Evolutionary conservation across 805 yeast genomes (phyloP), one percentile per base, ranked within the genome.

Genomic region (Candida schatavii): DNA sequence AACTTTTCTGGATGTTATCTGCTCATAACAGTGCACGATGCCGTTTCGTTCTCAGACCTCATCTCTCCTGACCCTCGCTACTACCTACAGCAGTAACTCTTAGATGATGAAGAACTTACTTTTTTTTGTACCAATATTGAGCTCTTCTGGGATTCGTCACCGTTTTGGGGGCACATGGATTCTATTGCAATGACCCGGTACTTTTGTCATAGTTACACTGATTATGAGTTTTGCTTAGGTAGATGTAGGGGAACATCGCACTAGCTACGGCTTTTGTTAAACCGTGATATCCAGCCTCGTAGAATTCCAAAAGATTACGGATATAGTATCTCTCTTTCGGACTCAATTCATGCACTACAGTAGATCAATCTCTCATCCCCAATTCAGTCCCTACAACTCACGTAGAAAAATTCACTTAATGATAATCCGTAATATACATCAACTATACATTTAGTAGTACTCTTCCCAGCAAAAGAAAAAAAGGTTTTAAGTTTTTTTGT

Each of bases 131-230:
- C 68, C 66, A 57, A 48, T 45, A 41, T 48, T 52, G 74, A 69
- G 74, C 73, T 48, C 48, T 53, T 45, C 50, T 50, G 50, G 62
- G 51, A 62, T 49, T 53, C 61, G 61, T 54, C 49, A 51, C 74
- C 81, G 79, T 74, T 72, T 80, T 79, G 74, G 76, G 69, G 74
- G 72, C 62, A 52, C 59, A 57, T 51, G 50, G 55, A 60, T 58
- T 58, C 64, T 52, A 58, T 56, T 68, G 81, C 80, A 54, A 70
- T 78, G 83, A 78, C 68, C 61, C 63, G 83, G 85, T 78, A 83
- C 71, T 72, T 33, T 71, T 74, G 91, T 85, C 90, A 85, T 85
- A 85, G 90, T 84, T 84, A 84, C 90, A 83, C 90, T 83, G 90
- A 83, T 51, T 20, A 35, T 38, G 41, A 26, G 19, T 23, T 23